A percentile compares a stretch with the other conserved stretches of the same genome.
Conservation (phyloP, 2,329 filamentous ascomycete species). For the Hypoxylon sp. region DNA sequence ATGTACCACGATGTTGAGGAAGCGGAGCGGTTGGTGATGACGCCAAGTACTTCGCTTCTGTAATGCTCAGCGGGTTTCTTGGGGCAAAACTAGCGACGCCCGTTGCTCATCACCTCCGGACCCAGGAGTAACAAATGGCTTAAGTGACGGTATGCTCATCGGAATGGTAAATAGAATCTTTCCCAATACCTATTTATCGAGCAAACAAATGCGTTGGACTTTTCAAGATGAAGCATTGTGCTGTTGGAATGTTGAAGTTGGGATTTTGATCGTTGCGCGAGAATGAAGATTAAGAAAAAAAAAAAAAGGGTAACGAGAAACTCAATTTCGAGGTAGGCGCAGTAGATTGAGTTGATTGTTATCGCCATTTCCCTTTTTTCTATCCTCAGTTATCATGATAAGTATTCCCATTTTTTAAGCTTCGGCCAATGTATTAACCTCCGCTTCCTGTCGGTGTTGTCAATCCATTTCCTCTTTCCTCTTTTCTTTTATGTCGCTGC, state of each 20-base stretch:
- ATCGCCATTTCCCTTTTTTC: slow-evolving; percentile 9
- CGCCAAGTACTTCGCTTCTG: not conserved
- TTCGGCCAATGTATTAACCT: slow-evolving; percentile 7
- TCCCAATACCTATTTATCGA: no score
- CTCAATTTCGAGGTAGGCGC: no score
- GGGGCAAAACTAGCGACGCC: not conserved
- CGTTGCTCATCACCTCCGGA: not conserved
- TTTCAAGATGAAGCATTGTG: no score
- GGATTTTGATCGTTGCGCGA: no score
- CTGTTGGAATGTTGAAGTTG: no score
- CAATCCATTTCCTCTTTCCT: not conserved
- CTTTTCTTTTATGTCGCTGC: no score
- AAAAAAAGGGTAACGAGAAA: no score
- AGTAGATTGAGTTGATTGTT: slow-evolving; percentile 9
- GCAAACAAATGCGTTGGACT: no score
- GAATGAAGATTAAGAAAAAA: no score
- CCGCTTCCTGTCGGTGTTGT: slow-evolving; percentile 4
- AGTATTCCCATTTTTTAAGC: slow-evolving; percentile 12
- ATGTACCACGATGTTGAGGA: slow-evolving; percentile 2
- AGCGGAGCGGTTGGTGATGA: not conserved
- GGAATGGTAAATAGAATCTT: no score
- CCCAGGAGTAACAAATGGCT: no score
- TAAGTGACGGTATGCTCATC: no score
- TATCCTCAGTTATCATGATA: not conserved
- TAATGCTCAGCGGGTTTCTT: not conserved